Base-by-base conservation (phyloP, 75 land plant genomes). In the Ceratopteris richardii region DNA sequence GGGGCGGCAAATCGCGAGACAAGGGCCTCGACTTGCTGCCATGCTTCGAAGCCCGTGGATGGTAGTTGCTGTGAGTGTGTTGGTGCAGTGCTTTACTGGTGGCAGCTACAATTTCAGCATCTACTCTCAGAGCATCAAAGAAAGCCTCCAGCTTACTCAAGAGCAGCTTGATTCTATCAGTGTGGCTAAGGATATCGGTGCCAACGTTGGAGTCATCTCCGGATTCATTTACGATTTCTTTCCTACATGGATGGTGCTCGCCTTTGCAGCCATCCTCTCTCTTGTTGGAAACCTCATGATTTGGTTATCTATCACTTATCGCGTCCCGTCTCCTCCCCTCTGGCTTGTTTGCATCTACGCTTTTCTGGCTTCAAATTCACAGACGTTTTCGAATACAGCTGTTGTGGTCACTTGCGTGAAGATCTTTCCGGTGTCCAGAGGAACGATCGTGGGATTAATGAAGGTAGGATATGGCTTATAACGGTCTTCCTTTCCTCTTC, bases 371-470 rank as follows among this genome's bases (percentile, higher is more conserved):
- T 89, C 94, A 0, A 94, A 92, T 21, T 75, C 80, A 1, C 78
- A 79, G 77, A 81, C 84, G 6, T 92, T 82, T 71, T 77, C 86
- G 54, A 92, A 82, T 63, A 92, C 97, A 0, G 90, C 79, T 0
- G 70, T 80, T 31, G 81, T 88, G 0, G 91, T 86, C 60, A 68
- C 83, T 22, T 69, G 72, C n/a, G 91, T 94, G 47, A 44, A 62
- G 28, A 90, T 86, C 63, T 94, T 94, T 60, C 88, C 80, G 13
- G 54, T 53, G 24, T 59, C 62, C 66, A 56, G 96, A n/a, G 98
- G 98, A 16, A 86, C 89, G 9, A 72, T 70, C 47, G 76, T 94
- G 14, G 96, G 98, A 19, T 80, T 94, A 58, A 80, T 90, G 79
- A 92, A 92, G 83, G 95, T 86, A 37, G 16, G 36, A 9, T n/a